phyloP scores from a whole-genome alignment of 2,329 filamentous ascomycete genomes.

The Ophiocordyceps unilateralis region DNA sequence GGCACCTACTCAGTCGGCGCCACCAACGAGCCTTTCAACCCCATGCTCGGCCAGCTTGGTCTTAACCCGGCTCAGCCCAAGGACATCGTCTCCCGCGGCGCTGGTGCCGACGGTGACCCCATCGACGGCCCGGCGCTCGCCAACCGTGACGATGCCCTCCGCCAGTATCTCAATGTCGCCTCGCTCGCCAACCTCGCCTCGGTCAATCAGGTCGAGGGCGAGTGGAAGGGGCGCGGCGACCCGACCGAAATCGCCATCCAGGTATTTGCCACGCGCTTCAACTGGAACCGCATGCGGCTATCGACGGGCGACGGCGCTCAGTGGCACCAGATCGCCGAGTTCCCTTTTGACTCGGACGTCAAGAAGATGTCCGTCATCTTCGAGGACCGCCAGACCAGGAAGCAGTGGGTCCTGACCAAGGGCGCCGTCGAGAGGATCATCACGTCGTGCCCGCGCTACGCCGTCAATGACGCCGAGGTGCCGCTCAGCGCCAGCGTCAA shows the following conservation, averaged over 20 bases:
- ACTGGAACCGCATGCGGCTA: constrained; percentile 38
- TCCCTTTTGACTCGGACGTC: constrained; percentile 56
- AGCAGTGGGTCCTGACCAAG: constrained; percentile 40
- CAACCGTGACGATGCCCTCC: constrained; percentile 27
- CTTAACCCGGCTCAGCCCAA: constrained; percentile 19
- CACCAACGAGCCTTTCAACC: constrained; percentile 40
- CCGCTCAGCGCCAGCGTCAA: constrained; percentile 35
- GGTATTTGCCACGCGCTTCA: constrained; percentile 54
- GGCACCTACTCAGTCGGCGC: constrained; percentile 28
- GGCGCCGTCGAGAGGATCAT: constrained; percentile 55
- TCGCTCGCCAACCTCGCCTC: constrained; percentile 49
- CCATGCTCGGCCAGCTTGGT: constrained; percentile 29
- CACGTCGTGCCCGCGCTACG: constrained; percentile 38
- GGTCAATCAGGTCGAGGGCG: constrained; percentile 33
- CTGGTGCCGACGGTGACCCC: constrained; percentile 10
- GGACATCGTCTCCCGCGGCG: constrained; percentile 13
- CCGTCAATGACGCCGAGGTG: constrained; percentile 22
- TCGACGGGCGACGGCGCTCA: constrained; percentile 28
- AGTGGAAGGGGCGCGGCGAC: constrained; percentile 48
- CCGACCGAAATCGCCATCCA: constrained; percentile 56
- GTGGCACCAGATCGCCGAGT: constrained; percentile 47
- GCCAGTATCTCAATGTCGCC: constrained; percentile 43
- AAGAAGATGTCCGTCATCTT: constrained; percentile 67
- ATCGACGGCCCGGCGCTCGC: constrained; percentile 15
- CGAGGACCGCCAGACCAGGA: constrained; percentile 18